Conservation (phyloP, 345 rosid genomes). For the Moricandia arvensis region DNA sequence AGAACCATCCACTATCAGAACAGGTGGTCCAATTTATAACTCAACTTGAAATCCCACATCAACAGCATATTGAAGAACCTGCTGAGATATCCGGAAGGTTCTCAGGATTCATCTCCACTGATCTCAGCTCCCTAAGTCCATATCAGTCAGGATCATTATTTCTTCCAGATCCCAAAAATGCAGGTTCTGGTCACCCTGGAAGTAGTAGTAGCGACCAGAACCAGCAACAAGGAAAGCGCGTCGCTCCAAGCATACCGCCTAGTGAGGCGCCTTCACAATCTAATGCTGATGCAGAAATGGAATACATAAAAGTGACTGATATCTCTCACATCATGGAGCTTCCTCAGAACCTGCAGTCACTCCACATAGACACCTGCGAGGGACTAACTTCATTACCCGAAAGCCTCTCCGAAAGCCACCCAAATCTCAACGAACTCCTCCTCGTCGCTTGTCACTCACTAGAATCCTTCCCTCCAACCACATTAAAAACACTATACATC, state of each 20-base stretch:
- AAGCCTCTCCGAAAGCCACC: slow-evolving; percentile 18
- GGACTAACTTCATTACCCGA: slow-evolving; percentile 28
- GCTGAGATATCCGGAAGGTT: slow-evolving; percentile 31
- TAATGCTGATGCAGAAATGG: slow-evolving; percentile 25
- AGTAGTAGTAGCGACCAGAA: neutral
- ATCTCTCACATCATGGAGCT: slow-evolving; percentile 39
- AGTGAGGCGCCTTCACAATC: neutral
- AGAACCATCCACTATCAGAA: slow-evolving; percentile 3
- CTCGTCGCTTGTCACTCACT: slow-evolving; percentile 32
- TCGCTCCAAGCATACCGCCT: neutral
- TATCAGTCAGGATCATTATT: neutral
- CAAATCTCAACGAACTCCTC: slow-evolving; percentile 35
- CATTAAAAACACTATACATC: slow-evolving; percentile 37
- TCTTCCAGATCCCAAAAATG: neutral
- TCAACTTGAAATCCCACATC: slow-evolving; percentile 10
- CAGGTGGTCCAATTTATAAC: neutral
- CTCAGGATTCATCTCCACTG: slow-evolving; percentile 10
- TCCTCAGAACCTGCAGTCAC: slow-evolving; percentile 33
- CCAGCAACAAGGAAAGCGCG: neutral
- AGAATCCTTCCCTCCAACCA: slow-evolving; percentile 24
- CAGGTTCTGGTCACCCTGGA: neutral
- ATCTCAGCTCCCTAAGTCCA: neutral
- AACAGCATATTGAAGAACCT: slow-evolving; percentile 22
- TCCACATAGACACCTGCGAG: slow-evolving; percentile 36
- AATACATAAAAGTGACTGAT: slow-evolving; percentile 35